phyloP scores from a whole-genome alignment of 805 yeast genomes.

The Suhomyces pyralidae region DNA sequence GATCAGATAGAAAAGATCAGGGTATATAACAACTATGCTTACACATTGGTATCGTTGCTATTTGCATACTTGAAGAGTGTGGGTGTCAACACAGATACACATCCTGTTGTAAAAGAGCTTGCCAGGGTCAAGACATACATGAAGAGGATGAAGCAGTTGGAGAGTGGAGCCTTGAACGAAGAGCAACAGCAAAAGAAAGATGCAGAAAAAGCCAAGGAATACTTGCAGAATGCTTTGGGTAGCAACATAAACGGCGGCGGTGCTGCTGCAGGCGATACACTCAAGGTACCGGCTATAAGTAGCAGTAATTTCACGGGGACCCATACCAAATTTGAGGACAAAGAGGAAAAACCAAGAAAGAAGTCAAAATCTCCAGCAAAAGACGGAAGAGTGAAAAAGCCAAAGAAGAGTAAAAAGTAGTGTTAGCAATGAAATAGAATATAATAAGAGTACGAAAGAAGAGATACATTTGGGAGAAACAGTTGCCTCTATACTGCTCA shows the following conservation, averaged over 20 bases:
- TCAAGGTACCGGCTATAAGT: slow-evolving; percentile 51
- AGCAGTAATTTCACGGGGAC: slow-evolving; percentile 50
- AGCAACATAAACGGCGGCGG: slow-evolving; percentile 27
- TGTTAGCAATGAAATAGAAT: no score
- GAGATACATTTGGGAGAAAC: no score
- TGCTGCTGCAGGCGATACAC: slow-evolving; percentile 23
- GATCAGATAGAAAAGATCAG: slow-evolving; percentile 26
- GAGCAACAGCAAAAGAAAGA: slow-evolving; percentile 19
- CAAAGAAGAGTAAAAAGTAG: slow-evolving; percentile 4
- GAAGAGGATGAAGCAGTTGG: slow-evolving; percentile 49
- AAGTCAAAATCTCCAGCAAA: not conserved
- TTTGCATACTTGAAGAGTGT: slow-evolving; percentile 57
- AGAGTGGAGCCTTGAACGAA: slow-evolving; percentile 18
- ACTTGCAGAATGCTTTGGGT: slow-evolving; percentile 47
- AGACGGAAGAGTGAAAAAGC: slow-evolving; percentile 3
- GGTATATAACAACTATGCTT: slow-evolving; percentile 42
- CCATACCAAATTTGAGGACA: slow-evolving; percentile 47
- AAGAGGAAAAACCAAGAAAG: slow-evolving; percentile 1
- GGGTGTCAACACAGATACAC: slow-evolving; percentile 56
- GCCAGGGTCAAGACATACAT: slow-evolving; percentile 66
- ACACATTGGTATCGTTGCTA: slow-evolving; percentile 53
- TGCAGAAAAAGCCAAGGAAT: slow-evolving; percentile 42
- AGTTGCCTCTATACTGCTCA: no score
- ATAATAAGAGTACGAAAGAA: no score
- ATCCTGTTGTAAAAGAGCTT: slow-evolving; percentile 66